Conservation (phyloP, 345 rosid species). For the rapeseed (Brassica napus) region DNA sequence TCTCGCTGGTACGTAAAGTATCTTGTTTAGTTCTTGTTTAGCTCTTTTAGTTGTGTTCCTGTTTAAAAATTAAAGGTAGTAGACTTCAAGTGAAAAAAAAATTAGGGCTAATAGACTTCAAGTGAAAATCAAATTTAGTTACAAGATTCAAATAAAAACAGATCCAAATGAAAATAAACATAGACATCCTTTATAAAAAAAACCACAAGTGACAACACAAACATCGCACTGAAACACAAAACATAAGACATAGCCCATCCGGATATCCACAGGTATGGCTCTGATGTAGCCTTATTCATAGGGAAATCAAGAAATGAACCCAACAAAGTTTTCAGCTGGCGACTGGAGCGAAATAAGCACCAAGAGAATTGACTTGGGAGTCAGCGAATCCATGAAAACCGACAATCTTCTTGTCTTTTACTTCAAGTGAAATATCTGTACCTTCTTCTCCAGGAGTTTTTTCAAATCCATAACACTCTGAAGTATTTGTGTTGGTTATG, state of each 20-base stretch:
- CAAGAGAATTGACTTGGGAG: constrained; percentile 21
- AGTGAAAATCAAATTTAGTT: no score
- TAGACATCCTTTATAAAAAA: neutral
- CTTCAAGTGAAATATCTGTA: constrained; percentile 16
- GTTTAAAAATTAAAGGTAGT: no score
- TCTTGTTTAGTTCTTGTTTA: neutral
- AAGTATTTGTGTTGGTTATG: constrained; percentile 11
- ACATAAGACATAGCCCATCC: neutral
- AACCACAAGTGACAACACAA: neutral
- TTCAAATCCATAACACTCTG: neutral
- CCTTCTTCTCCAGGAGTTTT: neutral
- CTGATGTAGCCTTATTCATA: neutral
- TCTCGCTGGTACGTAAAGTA: neutral
- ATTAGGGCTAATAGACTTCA: no score
- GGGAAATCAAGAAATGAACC: neutral
- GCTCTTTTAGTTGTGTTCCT: no score
- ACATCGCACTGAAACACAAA: neutral
- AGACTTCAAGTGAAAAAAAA: no score
- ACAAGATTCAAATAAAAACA: no score
- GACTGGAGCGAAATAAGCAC: constrained; percentile 29
- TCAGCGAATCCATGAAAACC: constrained; percentile 32
- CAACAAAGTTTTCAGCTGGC: neutral
- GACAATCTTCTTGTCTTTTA: constrained; percentile 30
- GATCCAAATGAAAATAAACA: no score
- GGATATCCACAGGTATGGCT: neutral